Percentiles rank a stretch among this genome's conserved stretches.
Evolutionary conservation across 192 early-diverging fungal species (phyloP).

Genomic region (Coemansia sp.): DNA sequence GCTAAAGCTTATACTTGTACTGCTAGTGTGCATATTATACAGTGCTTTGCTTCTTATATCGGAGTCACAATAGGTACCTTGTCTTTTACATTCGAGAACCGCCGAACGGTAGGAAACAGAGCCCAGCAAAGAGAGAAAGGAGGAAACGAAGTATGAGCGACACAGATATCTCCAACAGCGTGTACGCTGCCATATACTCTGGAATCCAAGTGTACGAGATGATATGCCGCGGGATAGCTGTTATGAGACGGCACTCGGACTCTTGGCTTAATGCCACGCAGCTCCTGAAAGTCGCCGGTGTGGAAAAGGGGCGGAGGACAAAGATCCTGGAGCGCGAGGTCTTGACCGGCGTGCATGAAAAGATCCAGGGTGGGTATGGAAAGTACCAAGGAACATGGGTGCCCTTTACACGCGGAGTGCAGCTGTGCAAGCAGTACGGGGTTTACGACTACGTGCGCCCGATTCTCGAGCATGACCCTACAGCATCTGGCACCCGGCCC

Average conservation of each 20-base stretch:
- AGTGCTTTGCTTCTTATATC: background rate
- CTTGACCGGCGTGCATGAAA: constrained; percentile 84
- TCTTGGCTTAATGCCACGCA: constrained; percentile 97
- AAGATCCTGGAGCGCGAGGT: constrained; percentile 94
- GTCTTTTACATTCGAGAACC: background rate
- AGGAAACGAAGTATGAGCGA: constrained; percentile 22
- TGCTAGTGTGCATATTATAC: background rate
- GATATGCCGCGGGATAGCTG: constrained; percentile 72
- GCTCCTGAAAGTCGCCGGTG: constrained; percentile 93
- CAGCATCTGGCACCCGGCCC: constrained; percentile 53
- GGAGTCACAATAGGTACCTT: background rate
- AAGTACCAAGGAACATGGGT: constrained; percentile 97
- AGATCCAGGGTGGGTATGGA: constrained; percentile 98
- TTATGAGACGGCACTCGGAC: constrained; percentile 81
- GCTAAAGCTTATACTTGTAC: background rate
- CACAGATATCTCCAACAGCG: constrained; percentile 22
- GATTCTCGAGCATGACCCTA: constrained; percentile 76
- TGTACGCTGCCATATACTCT: constrained; percentile 91
- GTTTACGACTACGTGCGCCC: constrained; percentile 74
- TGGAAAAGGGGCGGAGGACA: constrained; percentile 90
- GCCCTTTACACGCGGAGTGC: constrained; percentile 79
- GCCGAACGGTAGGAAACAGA: background rate
- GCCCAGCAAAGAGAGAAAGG: background rate
- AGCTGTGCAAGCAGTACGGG: constrained; percentile 77
- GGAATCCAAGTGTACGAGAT: constrained; percentile 96